phyloP scores from a whole-genome alignment of 129 eudicot species.

The Flaveria robusta region DNA sequence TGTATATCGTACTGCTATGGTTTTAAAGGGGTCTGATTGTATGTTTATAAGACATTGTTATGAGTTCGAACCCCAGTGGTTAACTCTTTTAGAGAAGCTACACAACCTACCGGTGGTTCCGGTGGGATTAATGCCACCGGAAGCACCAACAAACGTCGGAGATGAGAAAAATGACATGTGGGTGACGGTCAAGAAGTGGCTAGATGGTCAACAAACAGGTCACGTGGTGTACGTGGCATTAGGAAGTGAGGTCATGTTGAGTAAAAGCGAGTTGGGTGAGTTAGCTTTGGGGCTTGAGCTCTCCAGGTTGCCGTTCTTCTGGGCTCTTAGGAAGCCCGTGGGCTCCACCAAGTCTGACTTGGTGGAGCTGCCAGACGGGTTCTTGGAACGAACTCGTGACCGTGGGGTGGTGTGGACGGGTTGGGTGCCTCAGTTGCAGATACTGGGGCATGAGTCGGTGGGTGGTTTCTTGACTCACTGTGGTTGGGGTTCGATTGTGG shows the following conservation, averaged over 20 bases:
- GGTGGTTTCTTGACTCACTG: conserved; percentile 67
- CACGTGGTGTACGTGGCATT: conserved; percentile 46
- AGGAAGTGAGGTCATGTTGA: conserved; percentile 50
- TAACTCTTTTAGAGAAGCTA: conserved; percentile 40
- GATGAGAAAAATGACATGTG: conserved; percentile 31
- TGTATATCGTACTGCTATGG: conserved; percentile 15
- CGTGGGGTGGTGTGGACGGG: conserved; percentile 54
- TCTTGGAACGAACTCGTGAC: conserved; percentile 34
- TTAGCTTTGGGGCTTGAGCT: conserved; percentile 57
- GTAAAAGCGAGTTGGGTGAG: conserved; percentile 35
- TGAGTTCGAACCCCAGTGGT: conserved; percentile 51
- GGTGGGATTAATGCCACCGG: conserved; percentile 49
- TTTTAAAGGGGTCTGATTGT: conserved; percentile 31
- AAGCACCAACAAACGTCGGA: conserved; percentile 16
- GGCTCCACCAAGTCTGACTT: not conserved
- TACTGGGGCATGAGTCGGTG: conserved; percentile 51
- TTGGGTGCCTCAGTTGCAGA: conserved; percentile 59
- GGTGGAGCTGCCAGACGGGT: conserved; percentile 48
- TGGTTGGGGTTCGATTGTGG: conserved; percentile 58
- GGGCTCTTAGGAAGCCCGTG: conserved; percentile 40
- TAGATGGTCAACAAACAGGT: conserved; percentile 32
- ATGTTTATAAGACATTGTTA: conserved; percentile 28
- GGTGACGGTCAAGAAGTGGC: conserved; percentile 40
- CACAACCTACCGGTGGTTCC: conserved; percentile 44
- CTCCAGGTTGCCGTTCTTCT: conserved; percentile 41